A percentile compares a stretch with the other conserved stretches of the same genome.
Evolutionary conservation across 202 grass and related monocot species (phyloP).

Genomic region (Digitaria exilis): DNA sequence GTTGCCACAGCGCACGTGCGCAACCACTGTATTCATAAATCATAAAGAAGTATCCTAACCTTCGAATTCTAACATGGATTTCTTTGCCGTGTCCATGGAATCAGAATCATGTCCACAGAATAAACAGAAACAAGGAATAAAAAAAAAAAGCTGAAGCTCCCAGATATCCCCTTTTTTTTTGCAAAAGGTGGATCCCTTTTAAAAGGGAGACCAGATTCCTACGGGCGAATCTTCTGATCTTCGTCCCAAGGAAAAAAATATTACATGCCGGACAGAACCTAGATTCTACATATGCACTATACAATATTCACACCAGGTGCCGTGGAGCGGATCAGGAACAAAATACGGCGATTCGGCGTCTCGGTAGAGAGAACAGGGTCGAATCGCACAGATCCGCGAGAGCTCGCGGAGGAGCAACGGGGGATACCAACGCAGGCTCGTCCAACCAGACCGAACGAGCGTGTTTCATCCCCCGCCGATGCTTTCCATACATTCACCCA

Average conservation of each 20-base stretch:
- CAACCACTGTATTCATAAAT: background rate
- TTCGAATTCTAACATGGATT: background rate
- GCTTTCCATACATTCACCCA: background rate
- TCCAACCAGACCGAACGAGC: background rate
- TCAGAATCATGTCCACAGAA: background rate
- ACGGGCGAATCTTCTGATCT: background rate
- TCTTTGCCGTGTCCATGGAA: background rate
- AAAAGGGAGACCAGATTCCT: constrained; percentile 28
- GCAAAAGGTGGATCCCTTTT: background rate
- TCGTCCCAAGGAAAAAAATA: constrained; percentile 13
- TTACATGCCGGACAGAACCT: background rate
- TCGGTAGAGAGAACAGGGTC: background rate
- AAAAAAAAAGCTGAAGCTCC: background rate
- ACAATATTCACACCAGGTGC: constrained; percentile 7
- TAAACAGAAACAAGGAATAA: background rate
- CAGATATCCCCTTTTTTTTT: background rate
- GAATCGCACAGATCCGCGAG: constrained; percentile 31
- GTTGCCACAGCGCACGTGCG: background rate
- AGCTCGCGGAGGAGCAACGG: background rate
- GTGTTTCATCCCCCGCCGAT: background rate
- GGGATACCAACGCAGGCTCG: background rate
- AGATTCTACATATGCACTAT: constrained; percentile 32
- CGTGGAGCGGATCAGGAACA: background rate
- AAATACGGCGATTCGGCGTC: background rate
- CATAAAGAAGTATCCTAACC: background rate